phyloP scores from a whole-genome alignment of 116 monocot genomes.

The Papilionanthe hybrid region DNA sequence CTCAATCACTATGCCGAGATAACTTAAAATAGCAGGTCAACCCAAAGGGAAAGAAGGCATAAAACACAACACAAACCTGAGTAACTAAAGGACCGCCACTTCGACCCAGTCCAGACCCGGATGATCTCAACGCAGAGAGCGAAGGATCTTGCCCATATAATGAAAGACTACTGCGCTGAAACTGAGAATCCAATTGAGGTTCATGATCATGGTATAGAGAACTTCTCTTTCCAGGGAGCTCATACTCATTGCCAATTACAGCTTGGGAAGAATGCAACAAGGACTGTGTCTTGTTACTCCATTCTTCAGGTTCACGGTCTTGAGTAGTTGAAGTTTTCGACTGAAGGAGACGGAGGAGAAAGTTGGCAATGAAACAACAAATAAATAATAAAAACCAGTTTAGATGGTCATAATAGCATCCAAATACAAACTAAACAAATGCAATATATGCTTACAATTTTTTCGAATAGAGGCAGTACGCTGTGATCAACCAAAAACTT shows the following conservation, averaged over 20 bases:
- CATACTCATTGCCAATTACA: constrained; percentile 43
- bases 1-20: not conserved
- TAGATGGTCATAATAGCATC: not conserved
- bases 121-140: constrained; percentile 24
- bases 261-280: constrained; percentile 31
- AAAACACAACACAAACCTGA: constrained; percentile 21
- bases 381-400: not conserved
- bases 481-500: constrained; percentile 90
- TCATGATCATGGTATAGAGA: constrained; percentile 40
- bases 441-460: constrained; percentile 41
- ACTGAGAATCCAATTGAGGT: constrained; percentile 2
- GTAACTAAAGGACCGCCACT: constrained; percentile 24
- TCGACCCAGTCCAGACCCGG: constrained; percentile 21
- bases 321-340: constrained; percentile 18
- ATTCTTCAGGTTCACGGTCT: constrained; percentile 35
- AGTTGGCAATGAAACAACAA: not conserved
- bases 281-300: constrained; percentile 41
- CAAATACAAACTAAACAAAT: not conserved
- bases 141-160: constrained; percentile 39
- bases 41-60: not conserved
- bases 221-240: constrained; percentile 34
- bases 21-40: not conserved
- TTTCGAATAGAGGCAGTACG: constrained; percentile 77
- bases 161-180: constrained; percentile 22
- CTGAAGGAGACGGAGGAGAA: constrained; percentile 4